phyloP scores from a whole-genome alignment of 2,329 filamentous ascomycete genomes.

The Pseudogymnoascus sp. region DNA sequence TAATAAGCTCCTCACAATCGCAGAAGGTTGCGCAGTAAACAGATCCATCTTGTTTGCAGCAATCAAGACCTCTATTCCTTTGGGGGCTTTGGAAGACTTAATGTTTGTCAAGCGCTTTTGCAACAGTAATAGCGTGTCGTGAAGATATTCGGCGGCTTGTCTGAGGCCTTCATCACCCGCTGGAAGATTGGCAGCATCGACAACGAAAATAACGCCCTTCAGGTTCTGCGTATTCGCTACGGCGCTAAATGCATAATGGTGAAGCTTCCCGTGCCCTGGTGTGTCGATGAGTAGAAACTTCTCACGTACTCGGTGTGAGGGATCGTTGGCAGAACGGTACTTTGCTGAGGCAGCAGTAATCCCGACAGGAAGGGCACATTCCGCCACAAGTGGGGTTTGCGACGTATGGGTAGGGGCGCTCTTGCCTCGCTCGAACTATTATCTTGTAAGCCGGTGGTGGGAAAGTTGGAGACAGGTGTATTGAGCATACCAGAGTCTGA shows the following conservation, averaged over 20 bases:
- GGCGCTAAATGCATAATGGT: constrained; percentile 57
- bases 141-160: constrained; percentile 75
- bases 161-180: constrained; percentile 54
- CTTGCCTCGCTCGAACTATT: constrained; percentile 48
- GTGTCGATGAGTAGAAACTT: constrained; percentile 80
- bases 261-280: constrained; percentile 91
- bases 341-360: constrained; percentile 50
- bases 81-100: constrained; percentile 51
- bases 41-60: constrained; percentile 95
- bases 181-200: constrained; percentile 71
- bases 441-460: constrained; percentile 14
- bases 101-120: constrained; percentile 62
- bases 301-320: constrained; percentile 50
- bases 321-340: constrained; percentile 62
- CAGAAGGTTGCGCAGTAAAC: constrained; percentile 81
- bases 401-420: constrained; percentile 49
- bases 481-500: constrained; percentile 59
- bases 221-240: constrained; percentile 46
- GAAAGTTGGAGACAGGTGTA: constrained; percentile 5
- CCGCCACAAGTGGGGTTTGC: constrained; percentile 51
- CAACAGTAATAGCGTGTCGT: constrained; percentile 77
- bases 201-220: constrained; percentile 73
- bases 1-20: constrained; percentile 66
- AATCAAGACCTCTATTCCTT: constrained; percentile 67
- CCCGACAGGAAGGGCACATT: constrained; percentile 48